Conservation (phyloP, 2,329 filamentous ascomycete species). For the Mycocentrospora acerina region DNA sequence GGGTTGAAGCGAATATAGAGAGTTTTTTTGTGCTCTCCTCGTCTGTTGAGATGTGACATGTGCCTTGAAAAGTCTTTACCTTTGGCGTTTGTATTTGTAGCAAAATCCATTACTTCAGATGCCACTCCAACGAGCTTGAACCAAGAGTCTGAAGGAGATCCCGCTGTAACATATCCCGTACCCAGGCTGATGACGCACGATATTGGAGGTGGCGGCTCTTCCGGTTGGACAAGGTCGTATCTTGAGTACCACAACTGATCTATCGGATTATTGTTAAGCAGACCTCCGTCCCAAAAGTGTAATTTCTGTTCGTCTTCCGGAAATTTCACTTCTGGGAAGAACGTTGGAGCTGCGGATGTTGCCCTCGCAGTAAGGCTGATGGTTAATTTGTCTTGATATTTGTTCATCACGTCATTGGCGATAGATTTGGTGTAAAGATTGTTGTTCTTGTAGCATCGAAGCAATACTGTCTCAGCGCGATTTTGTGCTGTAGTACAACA, state of each 20-base stretch:
- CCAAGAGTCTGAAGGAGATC: not conserved
- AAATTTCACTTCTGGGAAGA: conserved; percentile 4
- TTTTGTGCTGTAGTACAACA: conserved; percentile 4
- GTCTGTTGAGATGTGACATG: not conserved
- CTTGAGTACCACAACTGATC: conserved; percentile 5
- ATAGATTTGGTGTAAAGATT: conserved; percentile 1
- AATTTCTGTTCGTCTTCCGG: not conserved
- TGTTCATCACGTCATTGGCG: conserved; percentile 1
- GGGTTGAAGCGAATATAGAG: not conserved
- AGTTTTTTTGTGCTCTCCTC: not conserved
- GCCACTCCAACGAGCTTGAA: not conserved
- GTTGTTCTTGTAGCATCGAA: conserved; percentile 2
- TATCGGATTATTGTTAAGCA: conserved; percentile 6
- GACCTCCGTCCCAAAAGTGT: conserved; percentile 5
- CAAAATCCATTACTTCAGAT: not conserved
- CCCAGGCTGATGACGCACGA: conserved; percentile 5
- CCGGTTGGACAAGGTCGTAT: conserved; percentile 1
- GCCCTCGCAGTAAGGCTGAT: conserved; percentile 3
- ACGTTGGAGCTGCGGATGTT: conserved; percentile 2
- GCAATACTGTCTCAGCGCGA: conserved; percentile 1
- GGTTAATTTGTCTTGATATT: not conserved
- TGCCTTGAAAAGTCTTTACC: not conserved
- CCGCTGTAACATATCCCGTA: not conserved
- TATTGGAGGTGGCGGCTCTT: conserved; percentile 1
- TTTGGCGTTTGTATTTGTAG: not conserved